A percentile compares a stretch with the other conserved stretches of the same genome.
phyloP scores from a whole-genome alignment of 2,329 filamentous ascomycete species.

The Penicillium sp. region DNA sequence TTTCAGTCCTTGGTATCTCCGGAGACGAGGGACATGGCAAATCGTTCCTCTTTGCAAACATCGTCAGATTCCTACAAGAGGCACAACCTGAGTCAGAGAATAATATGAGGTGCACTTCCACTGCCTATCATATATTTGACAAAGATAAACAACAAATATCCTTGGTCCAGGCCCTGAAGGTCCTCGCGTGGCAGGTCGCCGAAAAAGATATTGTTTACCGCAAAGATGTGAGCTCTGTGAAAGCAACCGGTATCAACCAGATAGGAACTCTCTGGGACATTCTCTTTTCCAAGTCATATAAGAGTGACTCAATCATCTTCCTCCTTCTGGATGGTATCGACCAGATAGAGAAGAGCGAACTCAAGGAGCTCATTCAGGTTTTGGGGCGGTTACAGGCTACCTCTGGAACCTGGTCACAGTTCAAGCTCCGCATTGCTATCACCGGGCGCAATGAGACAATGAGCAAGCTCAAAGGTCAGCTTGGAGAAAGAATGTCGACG shows the following conservation, averaged over 20 bases:
- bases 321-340: conserved; percentile 43
- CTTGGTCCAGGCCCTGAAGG: conserved; percentile 7
- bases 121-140: conserved; percentile 2
- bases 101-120: conserved; percentile 6
- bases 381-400: conserved; percentile 4
- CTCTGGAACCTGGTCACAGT: conserved; percentile 7
- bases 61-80: conserved; percentile 7
- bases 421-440: conserved; percentile 16
- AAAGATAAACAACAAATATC: background rate
- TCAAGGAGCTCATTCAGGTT: conserved; percentile 18
- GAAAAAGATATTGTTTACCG: conserved; percentile 10
- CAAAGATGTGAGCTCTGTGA: conserved; percentile 8
- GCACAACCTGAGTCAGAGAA: background rate
- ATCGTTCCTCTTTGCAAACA: conserved; percentile 10
- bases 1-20: conserved; percentile 7
- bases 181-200: conserved; percentile 10
- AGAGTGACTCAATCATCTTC: conserved; percentile 28
- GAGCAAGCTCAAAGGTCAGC: conserved; percentile 11
- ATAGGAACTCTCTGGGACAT: conserved; percentile 8
- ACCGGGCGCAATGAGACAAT: conserved; percentile 16
- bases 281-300: conserved; percentile 12
- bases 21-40: conserved; percentile 13
- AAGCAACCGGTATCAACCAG: conserved; percentile 5
- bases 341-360: conserved; percentile 32
- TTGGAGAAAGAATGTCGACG: conserved; percentile 4